A percentile compares a stretch with the other conserved stretches of the same genome.
Evolutionary conservation across 2,329 filamentous ascomycete species (phyloP).

Genomic region (Pseudonectria foliicola): DNA sequence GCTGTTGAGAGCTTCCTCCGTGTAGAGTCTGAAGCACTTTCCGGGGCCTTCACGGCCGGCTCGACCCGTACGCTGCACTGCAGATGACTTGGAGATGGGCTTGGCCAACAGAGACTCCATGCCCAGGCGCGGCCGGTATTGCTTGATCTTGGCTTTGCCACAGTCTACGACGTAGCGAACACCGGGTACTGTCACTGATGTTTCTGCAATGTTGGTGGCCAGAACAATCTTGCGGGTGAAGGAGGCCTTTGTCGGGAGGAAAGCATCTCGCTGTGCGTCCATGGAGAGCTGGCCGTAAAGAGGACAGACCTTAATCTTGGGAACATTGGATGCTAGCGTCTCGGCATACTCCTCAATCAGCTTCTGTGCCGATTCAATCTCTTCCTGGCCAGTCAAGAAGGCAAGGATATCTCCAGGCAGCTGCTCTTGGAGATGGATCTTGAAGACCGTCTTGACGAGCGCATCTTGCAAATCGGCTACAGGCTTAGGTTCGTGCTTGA

Average conservation of each 20-base stretch:
- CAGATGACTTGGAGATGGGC: constrained; percentile 86
- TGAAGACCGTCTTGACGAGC: constrained; percentile 73
- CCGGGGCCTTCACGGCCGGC: constrained; percentile 88
- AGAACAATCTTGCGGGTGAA: constrained; percentile 83
- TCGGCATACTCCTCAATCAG: constrained; percentile 73
- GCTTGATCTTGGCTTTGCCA: constrained; percentile 90
- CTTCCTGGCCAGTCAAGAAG: constrained; percentile 88
- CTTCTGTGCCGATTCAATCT: constrained; percentile 75
- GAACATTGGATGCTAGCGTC: constrained; percentile 66
- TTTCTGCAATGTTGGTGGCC: constrained; percentile 97
- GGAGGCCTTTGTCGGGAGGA: constrained; percentile 63
- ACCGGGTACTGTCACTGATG: constrained; percentile 90
- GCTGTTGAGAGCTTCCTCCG: constrained; percentile 63
- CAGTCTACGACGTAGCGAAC: constrained; percentile 88
- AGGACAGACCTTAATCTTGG: constrained; percentile 65
- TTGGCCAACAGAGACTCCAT: constrained; percentile 88
- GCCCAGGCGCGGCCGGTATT: constrained; percentile 75
- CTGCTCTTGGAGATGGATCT: constrained; percentile 79
- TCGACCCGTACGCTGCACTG: constrained; percentile 83
- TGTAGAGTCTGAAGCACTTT: constrained; percentile 86
- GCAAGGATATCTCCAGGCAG: constrained; percentile 91
- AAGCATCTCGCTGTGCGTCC: constrained; percentile 77
- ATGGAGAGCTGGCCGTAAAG: constrained; percentile 88
- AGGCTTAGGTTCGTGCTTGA: constrained; percentile 65
- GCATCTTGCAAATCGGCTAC: constrained; percentile 77